phyloP scores from a whole-genome alignment of 139 green algal species.

The Yamagishiella unicocca region DNA sequence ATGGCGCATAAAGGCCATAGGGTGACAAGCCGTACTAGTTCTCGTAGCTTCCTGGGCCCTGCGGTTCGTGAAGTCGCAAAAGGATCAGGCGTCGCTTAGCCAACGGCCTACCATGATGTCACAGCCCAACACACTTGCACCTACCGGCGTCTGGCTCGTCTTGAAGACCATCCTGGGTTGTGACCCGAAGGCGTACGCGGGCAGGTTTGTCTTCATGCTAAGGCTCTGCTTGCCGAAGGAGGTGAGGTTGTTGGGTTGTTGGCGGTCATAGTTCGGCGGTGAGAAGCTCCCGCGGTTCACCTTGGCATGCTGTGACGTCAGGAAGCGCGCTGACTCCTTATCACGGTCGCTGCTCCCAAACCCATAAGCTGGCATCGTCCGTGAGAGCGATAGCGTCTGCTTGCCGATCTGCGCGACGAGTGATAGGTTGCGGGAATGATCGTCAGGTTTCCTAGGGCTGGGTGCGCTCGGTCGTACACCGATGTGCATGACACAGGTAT shows the following conservation, averaged over 20 bases:
- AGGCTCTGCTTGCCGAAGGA: constrained; percentile 44
- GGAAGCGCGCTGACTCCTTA: constrained; percentile 42
- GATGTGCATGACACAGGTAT: no score
- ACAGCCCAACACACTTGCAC: no score
- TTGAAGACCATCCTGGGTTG: constrained; percentile 42
- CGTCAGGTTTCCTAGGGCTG: no score
- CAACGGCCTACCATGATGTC: no score
- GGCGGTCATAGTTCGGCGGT: constrained; percentile 42
- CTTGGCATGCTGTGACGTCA: constrained; percentile 33
- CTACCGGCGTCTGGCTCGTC: constrained; percentile 37
- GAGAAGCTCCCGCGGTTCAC: constrained; percentile 19
- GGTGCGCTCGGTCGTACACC: no score
- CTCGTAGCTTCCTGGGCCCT: constrained; percentile 21
- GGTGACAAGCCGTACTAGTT: not conserved
- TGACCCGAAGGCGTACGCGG: constrained; percentile 27
- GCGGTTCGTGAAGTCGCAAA: no score
- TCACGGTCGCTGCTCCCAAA: constrained; percentile 43
- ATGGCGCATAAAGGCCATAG: no score
- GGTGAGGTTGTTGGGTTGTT: constrained; percentile 27
- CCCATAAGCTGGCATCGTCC: constrained; percentile 48
- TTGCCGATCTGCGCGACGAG: constrained; percentile 40
- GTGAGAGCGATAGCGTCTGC: constrained; percentile 32
- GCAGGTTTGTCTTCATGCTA: not conserved
- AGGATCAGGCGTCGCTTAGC: no score
- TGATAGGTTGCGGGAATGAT: no score